Evolutionary conservation across 495 filamentous ascomycete genomes (phyloP), one percentile per base, ranked within the genome.

Genomic region (Clavariopsis aquatica): DNA sequence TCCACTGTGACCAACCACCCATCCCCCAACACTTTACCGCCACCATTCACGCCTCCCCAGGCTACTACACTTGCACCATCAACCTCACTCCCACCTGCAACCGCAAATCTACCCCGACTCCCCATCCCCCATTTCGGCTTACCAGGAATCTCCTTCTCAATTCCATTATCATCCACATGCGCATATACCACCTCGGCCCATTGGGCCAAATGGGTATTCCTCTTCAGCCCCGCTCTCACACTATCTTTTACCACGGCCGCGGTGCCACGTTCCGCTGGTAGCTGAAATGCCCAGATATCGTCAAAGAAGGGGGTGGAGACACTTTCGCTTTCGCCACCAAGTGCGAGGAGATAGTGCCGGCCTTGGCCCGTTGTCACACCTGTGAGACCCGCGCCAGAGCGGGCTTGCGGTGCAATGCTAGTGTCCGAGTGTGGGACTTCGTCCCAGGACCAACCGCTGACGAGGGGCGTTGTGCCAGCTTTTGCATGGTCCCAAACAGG

Each of bases 181-280:
- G 29, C 49, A 41, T 75, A 76, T 66, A 77, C 55, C 7, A 83
- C 80, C 45, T 77, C 75, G 15, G 69, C 72, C 84, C 85, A 87
- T 61, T 71, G 72, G 1, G 77, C 81, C 73, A 65, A 68, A 36
- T 41, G 38, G 49, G 71, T 75, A 12, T 71, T 67, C 54, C 41
- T 66, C 27, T 62, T 68, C 22, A 77, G 56, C 13, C 31, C 36
- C 28, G 49, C 9, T 24, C 69, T 53, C 38, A 65, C 57, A 9
- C 78, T 77, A 60, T 87, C 83, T 24, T 81, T 79, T 24, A 85
- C 62, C 47, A 75, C 78, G 7, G 84, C 83, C 10, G 79, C 74
- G 8, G 78, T 80, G 74, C 78, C 77, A 41, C 79, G 78, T 82
- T 68, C 75, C 0, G 80, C 72, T 65, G 81, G 75, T 9, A 88